Evolutionary conservation across 2,329 filamentous ascomycete species (phyloP), one percentile per base, ranked within the genome.

Genomic region (Diaporthe citri): DNA sequence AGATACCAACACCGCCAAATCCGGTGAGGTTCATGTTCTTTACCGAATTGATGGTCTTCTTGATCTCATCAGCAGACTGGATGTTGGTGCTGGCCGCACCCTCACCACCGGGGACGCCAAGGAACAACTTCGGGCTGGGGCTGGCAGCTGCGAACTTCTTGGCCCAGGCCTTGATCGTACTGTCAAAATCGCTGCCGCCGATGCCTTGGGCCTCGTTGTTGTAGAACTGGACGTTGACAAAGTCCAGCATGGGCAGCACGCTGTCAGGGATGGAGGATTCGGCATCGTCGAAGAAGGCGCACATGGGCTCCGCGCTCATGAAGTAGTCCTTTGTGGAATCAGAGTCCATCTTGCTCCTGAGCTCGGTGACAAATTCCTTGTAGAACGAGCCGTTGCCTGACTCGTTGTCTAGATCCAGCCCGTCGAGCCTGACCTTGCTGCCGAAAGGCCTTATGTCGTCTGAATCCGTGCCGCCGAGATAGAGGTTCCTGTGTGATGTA

Each of bases 191-290:
- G 5, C 31, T 64, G 22, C 71, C 74, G 3, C 74, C 74, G 13
- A 75, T 59, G 1, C 66, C 74, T 22, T 75, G 64, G 4, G 28
- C 8, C 22, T 56, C 48, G 48, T 75, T 67, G 56, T 75, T 75
- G 71, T 75, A 75, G 39, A 75, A 75, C 15, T 75, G 74, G 6
- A 75, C 15, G 74, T 71, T 75, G 13, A 74, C 43, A 13, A 69
- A 75, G 71, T 75, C 48, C 10, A 73, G 31, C 46, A 70, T 51
- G 17, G 66, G 31, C 25, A 75, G 64, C 8, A 73, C 25, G 31
- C 55, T 62, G 41, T 51, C 39, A 8, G 71, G 71, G 20, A 75
- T 74, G 9, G 71, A 75, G 34, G 55, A 52, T 8, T 72, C 71
- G 25, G 71, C 3, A 1, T 64, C 12, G 12, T 55, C 25, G 48